These are phyloP conservation scores for Fusarium fujikuroi DNA, from an alignment of 2,329 filamentous ascomycete genomes.

Conservation along the genomic window DNA sequence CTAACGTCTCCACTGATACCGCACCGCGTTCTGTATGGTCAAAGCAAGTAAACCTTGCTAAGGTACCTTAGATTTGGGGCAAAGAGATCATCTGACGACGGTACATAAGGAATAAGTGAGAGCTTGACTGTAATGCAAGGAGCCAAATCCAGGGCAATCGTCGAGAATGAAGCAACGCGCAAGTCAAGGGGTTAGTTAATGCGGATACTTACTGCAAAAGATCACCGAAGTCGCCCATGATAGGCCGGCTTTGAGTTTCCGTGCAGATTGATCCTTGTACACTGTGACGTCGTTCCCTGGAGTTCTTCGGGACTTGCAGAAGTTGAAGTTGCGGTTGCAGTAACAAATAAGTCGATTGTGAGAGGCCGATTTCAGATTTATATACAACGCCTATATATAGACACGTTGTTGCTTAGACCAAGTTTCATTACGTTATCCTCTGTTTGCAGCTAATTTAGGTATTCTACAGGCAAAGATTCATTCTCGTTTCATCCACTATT, in stretches of 20 bases:
- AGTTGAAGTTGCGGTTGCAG: not conserved
- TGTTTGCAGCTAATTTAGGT: not conserved
- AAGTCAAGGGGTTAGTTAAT: constrained; percentile 16
- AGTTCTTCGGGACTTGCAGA: constrained; percentile 9
- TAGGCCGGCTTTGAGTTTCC: constrained; percentile 23
- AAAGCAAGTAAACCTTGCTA: not conserved
- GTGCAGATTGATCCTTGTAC: constrained; percentile 27
- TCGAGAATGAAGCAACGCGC: constrained; percentile 10
- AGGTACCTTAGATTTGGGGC: not conserved
- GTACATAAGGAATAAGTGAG: constrained; percentile 8
- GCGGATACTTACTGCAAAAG: constrained; percentile 26
- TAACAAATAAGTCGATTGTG: constrained; percentile 3
- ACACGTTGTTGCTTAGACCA: not conserved
- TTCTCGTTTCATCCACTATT: constrained; percentile 9
- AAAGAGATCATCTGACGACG: not conserved
- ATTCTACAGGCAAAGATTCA: constrained; percentile 10
- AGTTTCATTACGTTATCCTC: not conserved
- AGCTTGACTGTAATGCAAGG: constrained; percentile 25
- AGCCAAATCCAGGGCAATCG: constrained; percentile 6
- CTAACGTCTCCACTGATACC: constrained; percentile 26
- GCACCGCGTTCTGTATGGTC: constrained; percentile 8
- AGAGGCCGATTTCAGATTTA: constrained; percentile 11
- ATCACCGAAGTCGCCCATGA: constrained; percentile 20
- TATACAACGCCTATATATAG: not conserved
- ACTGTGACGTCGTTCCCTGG: constrained; percentile 30